A percentile compares a stretch with the other conserved stretches of the same genome.
phyloP scores from a whole-genome alignment of 192 early-diverging fungal species.

The Chytriomyces sp. region DNA sequence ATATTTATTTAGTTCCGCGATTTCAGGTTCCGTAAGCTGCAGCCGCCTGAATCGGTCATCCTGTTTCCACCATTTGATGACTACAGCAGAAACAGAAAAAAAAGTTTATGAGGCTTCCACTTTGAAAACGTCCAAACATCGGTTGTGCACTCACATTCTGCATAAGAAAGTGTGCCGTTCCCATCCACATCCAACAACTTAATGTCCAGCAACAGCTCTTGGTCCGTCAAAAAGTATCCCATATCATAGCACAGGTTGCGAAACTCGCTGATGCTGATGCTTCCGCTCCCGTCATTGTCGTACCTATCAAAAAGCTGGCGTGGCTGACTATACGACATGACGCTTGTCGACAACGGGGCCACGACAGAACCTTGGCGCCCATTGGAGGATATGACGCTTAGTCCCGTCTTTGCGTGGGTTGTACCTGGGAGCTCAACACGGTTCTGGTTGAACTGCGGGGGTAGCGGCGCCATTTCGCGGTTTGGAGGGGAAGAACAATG shows the following conservation, averaged over 20 bases:
- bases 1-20: constrained; percentile 26
- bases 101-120: no score
- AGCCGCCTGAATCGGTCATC: constrained; percentile 35
- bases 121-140: not conserved
- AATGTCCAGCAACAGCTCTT: constrained; percentile 38
- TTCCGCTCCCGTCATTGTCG: constrained; percentile 36
- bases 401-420: not conserved
- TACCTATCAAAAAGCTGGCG: constrained; percentile 34
- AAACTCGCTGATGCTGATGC: constrained; percentile 40
- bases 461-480: constrained; percentile 25
- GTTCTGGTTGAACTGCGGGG: not conserved
- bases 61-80: constrained; percentile 44
- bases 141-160: constrained; percentile 33
- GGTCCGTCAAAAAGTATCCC: constrained; percentile 42
- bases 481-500: no score
- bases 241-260: constrained; percentile 42
- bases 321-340: not conserved
- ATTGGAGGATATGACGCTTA: not conserved
- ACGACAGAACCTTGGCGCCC: not conserved
- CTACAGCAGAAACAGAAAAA: constrained; percentile 11
- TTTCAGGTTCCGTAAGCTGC: constrained; percentile 28
- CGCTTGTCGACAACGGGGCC: not conserved
- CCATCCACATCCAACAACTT: constrained; percentile 40
- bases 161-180: constrained; percentile 38
- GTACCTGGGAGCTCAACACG: constrained; percentile 18